These are phyloP conservation scores for Lagerstroemia speciosa DNA, from an alignment of 345 rosid genomes.

Conservation along the genomic window DNA sequence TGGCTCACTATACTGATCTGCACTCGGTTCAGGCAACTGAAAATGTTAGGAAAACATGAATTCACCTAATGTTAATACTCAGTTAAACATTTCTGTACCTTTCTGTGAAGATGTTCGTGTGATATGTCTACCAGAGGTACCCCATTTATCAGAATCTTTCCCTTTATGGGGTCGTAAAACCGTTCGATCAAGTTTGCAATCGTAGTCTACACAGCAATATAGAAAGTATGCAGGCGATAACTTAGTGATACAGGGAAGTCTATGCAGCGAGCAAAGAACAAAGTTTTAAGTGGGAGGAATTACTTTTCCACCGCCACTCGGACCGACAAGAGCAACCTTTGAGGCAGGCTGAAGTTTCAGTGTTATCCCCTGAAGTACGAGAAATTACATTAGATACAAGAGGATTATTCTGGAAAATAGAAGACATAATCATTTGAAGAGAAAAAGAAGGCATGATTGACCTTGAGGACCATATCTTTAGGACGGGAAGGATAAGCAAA, in stretches of 20 bases:
- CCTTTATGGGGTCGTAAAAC: slow-evolving; percentile 81
- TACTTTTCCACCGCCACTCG: slow-evolving; percentile 98
- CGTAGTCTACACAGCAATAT: slow-evolving; percentile 55
- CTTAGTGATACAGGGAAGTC: background rate
- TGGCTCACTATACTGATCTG: slow-evolving; percentile 95
- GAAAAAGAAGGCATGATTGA: slow-evolving; percentile 13
- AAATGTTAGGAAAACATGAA: background rate
- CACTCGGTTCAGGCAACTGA: background rate
- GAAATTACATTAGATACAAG: background rate
- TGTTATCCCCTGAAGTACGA: slow-evolving; percentile 59
- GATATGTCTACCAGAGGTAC: slow-evolving; percentile 72
- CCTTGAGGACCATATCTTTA: slow-evolving; percentile 83
- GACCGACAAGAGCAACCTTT: slow-evolving; percentile 93
- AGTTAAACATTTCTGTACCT: slow-evolving; percentile 26
- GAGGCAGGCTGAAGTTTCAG: slow-evolving; percentile 73
- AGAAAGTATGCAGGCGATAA: background rate
- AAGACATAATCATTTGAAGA: background rate
- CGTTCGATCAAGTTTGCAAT: slow-evolving; percentile 89
- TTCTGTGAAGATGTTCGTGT: slow-evolving; percentile 67
- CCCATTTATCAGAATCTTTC: slow-evolving; percentile 69
- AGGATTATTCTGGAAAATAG: background rate
- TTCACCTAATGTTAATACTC: background rate
- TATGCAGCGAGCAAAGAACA: background rate
- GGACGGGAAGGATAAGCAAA: slow-evolving; percentile 98
- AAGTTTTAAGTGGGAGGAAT: background rate